These are phyloP conservation scores for Colletotrichum kahawae DNA, from an alignment of 2,329 filamentous ascomycete species.

Conservation along the genomic window DNA sequence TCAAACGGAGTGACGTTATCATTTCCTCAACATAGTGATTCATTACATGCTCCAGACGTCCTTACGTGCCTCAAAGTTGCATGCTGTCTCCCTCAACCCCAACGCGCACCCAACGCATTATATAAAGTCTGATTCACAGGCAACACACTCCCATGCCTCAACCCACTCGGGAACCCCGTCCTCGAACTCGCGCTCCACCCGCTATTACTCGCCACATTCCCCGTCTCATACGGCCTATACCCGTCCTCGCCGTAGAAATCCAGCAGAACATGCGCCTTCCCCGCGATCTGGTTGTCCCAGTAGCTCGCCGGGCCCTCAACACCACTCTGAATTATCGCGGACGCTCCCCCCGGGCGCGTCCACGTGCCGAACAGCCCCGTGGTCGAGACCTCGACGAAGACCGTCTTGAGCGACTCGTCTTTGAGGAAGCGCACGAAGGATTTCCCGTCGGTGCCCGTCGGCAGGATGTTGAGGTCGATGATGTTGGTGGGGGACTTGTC, in stretches of 20 bases:
- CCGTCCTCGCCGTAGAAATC: conserved; percentile 53
- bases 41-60: too few relatives aligned
- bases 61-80: too few relatives aligned
- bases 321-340: conserved; percentile 44
- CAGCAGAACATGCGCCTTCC: conserved; percentile 51
- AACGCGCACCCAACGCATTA: conserved; percentile 30
- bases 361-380: conserved; percentile 56
- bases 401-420: conserved; percentile 55
- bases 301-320: conserved; percentile 52
- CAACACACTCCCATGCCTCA: conserved; percentile 58
- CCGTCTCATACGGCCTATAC: conserved; percentile 54
- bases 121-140: conserved; percentile 49
- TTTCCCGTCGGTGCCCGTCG: conserved; percentile 40
- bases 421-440: conserved; percentile 61
- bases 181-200: conserved; percentile 50
- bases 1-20: too few relatives aligned
- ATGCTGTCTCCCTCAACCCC: too few relatives aligned
- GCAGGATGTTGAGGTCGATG: conserved; percentile 54
- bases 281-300: conserved; percentile 43
- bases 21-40: too few relatives aligned
- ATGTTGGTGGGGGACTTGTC: conserved; percentile 50
- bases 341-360: conserved; percentile 50
- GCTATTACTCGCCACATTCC: conserved; percentile 43
- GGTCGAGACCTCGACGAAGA: conserved; percentile 55
- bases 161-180: conserved; percentile 46